Evolutionary conservation across 225 moss, liverwort and hornwort genomes (phyloP).

Genomic region (Polytrichum formosum): DNA sequence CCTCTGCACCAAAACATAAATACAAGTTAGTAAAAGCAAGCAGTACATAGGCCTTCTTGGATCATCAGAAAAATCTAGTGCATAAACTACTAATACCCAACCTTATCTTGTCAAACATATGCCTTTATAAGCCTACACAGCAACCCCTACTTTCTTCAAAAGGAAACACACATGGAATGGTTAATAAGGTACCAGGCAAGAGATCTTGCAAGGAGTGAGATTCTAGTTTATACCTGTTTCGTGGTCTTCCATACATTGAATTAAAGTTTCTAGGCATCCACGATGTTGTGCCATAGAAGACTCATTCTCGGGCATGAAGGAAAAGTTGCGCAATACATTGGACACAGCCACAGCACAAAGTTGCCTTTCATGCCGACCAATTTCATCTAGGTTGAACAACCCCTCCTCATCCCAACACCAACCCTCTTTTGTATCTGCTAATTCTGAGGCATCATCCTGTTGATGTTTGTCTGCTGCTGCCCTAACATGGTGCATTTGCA

Average conservation of each 20-base stretch:
- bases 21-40: too few species aligned
- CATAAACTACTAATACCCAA: too few species aligned
- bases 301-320: slow-evolving; percentile 95
- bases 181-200: neutral
- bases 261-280: slow-evolving; percentile 62
- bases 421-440: slow-evolving; percentile 36
- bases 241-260: slow-evolving; percentile 81
- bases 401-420: slow-evolving; percentile 99
- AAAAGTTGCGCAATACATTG: slow-evolving; percentile 83
- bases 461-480: slow-evolving; percentile 40
- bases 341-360: slow-evolving; percentile 91
- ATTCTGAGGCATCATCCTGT: slow-evolving; percentile 35
- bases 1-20: slow-evolving; percentile 45
- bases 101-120: too few species aligned
- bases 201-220: neutral
- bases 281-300: slow-evolving; percentile 78
- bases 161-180: neutral
- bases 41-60: too few species aligned
- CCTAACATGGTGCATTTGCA: slow-evolving; percentile 24
- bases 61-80: too few species aligned
- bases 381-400: slow-evolving; percentile 86
- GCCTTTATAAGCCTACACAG: neutral
- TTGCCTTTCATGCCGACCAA: slow-evolving; percentile 87
- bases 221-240: slow-evolving; percentile 41
- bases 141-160: neutral